Base-by-base conservation (phyloP, 2,329 filamentous ascomycete genomes). In the Rhexocercosporidium sp. region DNA sequence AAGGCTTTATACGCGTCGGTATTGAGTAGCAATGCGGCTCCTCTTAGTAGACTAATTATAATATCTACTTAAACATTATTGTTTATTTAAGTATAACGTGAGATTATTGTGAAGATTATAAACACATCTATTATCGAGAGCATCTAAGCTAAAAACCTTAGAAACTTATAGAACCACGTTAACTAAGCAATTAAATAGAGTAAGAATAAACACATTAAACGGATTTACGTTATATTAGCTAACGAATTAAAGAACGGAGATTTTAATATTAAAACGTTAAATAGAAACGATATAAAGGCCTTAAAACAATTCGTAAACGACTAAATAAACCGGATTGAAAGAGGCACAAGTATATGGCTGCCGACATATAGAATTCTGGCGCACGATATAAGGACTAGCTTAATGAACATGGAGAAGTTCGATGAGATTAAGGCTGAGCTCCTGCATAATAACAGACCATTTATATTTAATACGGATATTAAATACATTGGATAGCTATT, bases 141-240 rank as follows among this genome's bases (percentile, higher is more conserved):
- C 47, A 63, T 70, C 29, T 54, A 66, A 62, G 66, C 66, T 18
- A 72, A 70, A 51, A 68, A 60, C 65, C 65, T 66, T 8, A 53
- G 62, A 37, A 69, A 41, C 61, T 56, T 71, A 39, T 61, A 67
- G 62, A 62, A 54, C 47, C 53, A 72, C 56, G 53, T 71, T 67
- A 54, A 70, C 64, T 63, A 64, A 29, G 65, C 63, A 44, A 72
- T 71, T 63, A 22, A 73, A 69, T 46, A 46, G 12, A 46, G 41
- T 54, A 68, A 47, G 71, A 69, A 72, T 37, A 57, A 67, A 39
- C 59, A 68, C 9, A 67, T 66, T 41, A 51, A 20, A 31, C 31
- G 37, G 9, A 67, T 65, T 31, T 37, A 34, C 22, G 66, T 69
- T 16, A 47, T 20, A 51, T 67, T 41, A 65, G 64, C 61, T 14